These are phyloP conservation scores for Saturnispora zaruensis DNA, from an alignment of 805 yeast genomes.

Conservation along the genomic window DNA sequence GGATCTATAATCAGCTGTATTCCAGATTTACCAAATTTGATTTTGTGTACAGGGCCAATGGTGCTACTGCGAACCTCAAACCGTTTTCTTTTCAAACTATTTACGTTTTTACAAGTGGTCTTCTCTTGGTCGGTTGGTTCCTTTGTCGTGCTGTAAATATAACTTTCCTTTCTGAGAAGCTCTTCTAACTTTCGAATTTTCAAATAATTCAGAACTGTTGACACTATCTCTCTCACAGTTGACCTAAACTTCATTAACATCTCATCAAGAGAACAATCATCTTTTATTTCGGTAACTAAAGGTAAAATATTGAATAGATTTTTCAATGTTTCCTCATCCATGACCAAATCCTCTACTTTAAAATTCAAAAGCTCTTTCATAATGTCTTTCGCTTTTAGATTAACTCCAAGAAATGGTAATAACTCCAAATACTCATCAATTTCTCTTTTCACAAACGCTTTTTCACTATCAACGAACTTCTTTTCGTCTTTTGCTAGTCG, in stretches of 20 bases:
- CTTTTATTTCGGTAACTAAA: slow-evolving; percentile 38
- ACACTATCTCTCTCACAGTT: slow-evolving; percentile 41
- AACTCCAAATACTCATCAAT: slow-evolving; percentile 45
- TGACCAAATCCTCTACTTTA: slow-evolving; percentile 8
- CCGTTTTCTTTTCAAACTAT: not conserved
- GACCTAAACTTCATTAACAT: slow-evolving; percentile 40
- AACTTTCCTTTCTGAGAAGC: slow-evolving; percentile 18
- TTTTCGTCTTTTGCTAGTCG: slow-evolving; percentile 59
- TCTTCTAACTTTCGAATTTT: slow-evolving; percentile 32
- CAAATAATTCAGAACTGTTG: slow-evolving; percentile 31
- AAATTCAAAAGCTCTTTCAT: slow-evolving; percentile 6
- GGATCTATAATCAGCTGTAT: slow-evolving; percentile 36
- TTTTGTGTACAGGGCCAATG: slow-evolving; percentile 32
- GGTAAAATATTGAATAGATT: slow-evolving; percentile 11
- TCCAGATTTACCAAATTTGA: slow-evolving; percentile 31
- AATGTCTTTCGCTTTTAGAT: slow-evolving; percentile 12
- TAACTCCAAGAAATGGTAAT: slow-evolving; percentile 29
- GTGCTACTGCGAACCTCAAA: slow-evolving; percentile 15
- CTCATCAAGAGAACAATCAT: slow-evolving; percentile 42
- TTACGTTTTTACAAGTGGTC: not conserved
- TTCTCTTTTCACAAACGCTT: slow-evolving; percentile 44
- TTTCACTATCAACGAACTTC: slow-evolving; percentile 47
- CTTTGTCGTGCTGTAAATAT: not conserved
- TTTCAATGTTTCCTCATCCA: slow-evolving; percentile 10
- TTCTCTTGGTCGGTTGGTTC: slow-evolving; percentile 5